phyloP scores from a whole-genome alignment of 2,329 filamentous ascomycete genomes.

The Penicillium sumatraense region DNA sequence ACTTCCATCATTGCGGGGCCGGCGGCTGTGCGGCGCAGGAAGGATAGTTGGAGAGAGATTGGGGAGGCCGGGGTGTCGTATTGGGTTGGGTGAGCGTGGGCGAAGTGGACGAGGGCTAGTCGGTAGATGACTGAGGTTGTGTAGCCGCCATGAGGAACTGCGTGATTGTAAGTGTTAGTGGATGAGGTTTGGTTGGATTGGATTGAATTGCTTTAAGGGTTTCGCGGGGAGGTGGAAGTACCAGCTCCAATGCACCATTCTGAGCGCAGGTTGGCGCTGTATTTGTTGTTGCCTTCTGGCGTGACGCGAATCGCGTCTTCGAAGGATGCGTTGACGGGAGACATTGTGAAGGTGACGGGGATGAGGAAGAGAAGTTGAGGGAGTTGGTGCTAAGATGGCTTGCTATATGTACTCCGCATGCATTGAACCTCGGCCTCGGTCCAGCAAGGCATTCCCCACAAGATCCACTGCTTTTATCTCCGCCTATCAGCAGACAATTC shows the following conservation, averaged over 20 bases:
- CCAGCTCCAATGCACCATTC: slow-evolving; percentile 71
- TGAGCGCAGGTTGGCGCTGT: slow-evolving; percentile 58
- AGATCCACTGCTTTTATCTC: neutral
- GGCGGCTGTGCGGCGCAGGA: slow-evolving; percentile 65
- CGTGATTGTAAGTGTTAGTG: no score
- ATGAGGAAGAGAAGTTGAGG: neutral
- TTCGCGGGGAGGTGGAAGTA: slow-evolving; percentile 33
- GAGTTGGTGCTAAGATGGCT: neutral
- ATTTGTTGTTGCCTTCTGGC: slow-evolving; percentile 57
- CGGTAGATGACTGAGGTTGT: slow-evolving; percentile 67
- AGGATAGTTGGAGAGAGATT: slow-evolving; percentile 67
- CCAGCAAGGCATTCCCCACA: neutral
- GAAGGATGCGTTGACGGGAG: slow-evolving; percentile 34
- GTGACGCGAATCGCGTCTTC: slow-evolving; percentile 44
- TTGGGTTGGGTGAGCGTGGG: slow-evolving; percentile 60
- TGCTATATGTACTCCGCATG: neutral
- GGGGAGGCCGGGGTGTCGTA: slow-evolving; percentile 57
- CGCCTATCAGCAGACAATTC: neutral
- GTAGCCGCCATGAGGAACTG: slow-evolving; percentile 74
- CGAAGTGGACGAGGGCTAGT: slow-evolving; percentile 64
- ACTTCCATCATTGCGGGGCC: slow-evolving; percentile 63
- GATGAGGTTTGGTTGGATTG: neutral
- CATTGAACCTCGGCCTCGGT: slow-evolving; percentile 14
- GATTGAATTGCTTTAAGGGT: neutral
- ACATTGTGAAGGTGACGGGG: slow-evolving; percentile 8